Conservation (phyloP, 306 rosid genomes). For the Dryas octopetala region DNA sequence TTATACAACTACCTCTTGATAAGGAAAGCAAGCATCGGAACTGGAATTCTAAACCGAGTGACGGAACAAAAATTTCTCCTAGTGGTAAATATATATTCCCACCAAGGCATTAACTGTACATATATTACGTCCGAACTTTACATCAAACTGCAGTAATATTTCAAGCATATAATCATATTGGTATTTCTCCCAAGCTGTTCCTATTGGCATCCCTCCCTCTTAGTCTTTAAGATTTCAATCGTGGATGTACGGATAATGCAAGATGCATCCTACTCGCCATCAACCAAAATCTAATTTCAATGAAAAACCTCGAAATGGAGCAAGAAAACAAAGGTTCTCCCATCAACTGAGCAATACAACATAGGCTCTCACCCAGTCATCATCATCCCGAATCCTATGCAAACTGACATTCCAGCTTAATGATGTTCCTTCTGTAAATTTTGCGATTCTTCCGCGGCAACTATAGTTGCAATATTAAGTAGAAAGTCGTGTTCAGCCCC, state of each 20-base stretch:
- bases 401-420: neutral
- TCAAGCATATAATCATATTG: neutral
- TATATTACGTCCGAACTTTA: neutral
- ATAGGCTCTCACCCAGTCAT: neutral
- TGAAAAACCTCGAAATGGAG: neutral
- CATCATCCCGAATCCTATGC: neutral
- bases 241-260: neutral
- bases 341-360: neutral
- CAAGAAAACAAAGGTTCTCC: neutral
- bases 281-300: neutral
- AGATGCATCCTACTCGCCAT: neutral
- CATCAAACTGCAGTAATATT: neutral
- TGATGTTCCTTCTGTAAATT: neutral
- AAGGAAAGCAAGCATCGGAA: too few relatives aligned
- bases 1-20: too few relatives aligned
- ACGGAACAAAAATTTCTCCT: neutral
- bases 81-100: neutral
- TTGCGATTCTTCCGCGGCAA: too few relatives aligned
- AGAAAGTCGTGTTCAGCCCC: conserved; percentile 40
- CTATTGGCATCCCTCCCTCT: neutral
- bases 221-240: neutral
- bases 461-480: conserved; percentile 3
- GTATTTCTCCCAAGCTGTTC: neutral
- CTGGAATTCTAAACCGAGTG: too few relatives aligned
- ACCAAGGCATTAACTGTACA: neutral